Conservation (phyloP, 2,329 filamentous ascomycete genomes). For the Botrytis hyacinthi region DNA sequence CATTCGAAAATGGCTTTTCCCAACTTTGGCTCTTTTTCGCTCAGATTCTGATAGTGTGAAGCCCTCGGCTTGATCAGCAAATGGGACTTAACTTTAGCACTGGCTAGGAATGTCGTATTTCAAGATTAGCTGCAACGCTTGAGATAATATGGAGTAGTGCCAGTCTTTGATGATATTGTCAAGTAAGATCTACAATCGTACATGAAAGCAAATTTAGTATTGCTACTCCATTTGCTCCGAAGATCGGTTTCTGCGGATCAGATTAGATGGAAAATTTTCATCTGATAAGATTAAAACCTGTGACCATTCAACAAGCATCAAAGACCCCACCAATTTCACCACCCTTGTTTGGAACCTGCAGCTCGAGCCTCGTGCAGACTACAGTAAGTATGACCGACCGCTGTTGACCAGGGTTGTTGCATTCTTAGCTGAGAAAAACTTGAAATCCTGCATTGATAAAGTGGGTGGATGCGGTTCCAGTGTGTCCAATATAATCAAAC, state of each 20-base stretch:
- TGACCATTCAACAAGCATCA: background rate
- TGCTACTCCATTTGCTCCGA: background rate
- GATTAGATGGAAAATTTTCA: slow-evolving; percentile 19
- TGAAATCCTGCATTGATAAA: slow-evolving; percentile 6
- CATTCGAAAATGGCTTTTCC: background rate
- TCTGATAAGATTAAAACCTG: slow-evolving; percentile 18
- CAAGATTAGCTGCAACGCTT: background rate
- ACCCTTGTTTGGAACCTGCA: slow-evolving; percentile 6
- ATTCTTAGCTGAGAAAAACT: slow-evolving; percentile 13
- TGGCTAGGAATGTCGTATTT: background rate
- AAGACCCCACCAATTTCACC: background rate
- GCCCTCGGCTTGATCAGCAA: background rate
- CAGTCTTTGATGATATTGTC: background rate
- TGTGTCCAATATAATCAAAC: background rate
- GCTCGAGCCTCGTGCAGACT: background rate
- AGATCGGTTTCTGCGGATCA: slow-evolving; percentile 10
- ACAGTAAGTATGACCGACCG: slow-evolving; percentile 3
- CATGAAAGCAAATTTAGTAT: background rate
- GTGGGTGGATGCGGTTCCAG: background rate
- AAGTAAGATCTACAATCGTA: background rate
- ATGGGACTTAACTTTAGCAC: background rate
- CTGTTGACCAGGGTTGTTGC: slow-evolving; percentile 3
- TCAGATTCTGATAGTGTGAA: background rate
- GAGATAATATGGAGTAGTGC: background rate
- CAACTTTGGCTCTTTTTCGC: background rate